A percentile compares a stretch with the other conserved stretches of the same genome.
Evolutionary conservation across 306 rosid genomes (phyloP).

Genomic region (Mucuna pruriens): DNA sequence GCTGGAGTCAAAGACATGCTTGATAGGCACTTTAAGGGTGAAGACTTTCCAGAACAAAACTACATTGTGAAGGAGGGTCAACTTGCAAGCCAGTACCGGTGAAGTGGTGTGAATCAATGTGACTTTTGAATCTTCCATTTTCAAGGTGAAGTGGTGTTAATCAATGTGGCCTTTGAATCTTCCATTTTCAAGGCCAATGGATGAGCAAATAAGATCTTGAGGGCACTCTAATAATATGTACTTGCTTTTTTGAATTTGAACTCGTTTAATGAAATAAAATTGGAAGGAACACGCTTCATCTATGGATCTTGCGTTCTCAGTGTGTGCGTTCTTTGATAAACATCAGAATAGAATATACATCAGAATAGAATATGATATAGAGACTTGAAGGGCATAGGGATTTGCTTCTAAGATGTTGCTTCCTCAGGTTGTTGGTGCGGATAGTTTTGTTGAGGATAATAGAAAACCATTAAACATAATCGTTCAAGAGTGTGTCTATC

Average conservation of each 20-base stretch:
- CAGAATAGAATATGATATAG: no score
- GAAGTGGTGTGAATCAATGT: constrained; percentile 26
- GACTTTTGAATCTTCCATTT: constrained; percentile 24
- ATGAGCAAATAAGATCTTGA: constrained; percentile 18
- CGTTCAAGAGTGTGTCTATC: no score
- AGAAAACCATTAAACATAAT: no score
- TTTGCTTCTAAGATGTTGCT: no score
- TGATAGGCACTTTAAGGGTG: constrained; percentile 86
- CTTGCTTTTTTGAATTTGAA: constrained; percentile 20
- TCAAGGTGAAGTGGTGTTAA: constrained; percentile 40
- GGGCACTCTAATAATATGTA: constrained; percentile 7
- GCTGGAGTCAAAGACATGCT: constrained; percentile 97
- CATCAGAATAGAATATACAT: no score
- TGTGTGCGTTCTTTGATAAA: no score
- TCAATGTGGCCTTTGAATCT: constrained; percentile 19
- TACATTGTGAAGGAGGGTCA: constrained; percentile 94
- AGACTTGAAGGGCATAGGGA: no score
- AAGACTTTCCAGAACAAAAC: constrained; percentile 85
- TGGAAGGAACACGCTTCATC: neutral
- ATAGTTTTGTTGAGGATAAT: no score
- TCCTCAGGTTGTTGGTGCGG: no score
- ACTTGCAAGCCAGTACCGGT: constrained; percentile 87
- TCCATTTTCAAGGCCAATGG: constrained; percentile 20
- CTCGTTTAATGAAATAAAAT: constrained; percentile 35
- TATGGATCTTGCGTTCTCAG: constrained; percentile 13